A percentile compares a stretch with the other conserved stretches of the same genome.
Evolutionary conservation across 2,329 filamentous ascomycete genomes (phyloP).

Genomic region (Fusarium sterilihyphosum): DNA sequence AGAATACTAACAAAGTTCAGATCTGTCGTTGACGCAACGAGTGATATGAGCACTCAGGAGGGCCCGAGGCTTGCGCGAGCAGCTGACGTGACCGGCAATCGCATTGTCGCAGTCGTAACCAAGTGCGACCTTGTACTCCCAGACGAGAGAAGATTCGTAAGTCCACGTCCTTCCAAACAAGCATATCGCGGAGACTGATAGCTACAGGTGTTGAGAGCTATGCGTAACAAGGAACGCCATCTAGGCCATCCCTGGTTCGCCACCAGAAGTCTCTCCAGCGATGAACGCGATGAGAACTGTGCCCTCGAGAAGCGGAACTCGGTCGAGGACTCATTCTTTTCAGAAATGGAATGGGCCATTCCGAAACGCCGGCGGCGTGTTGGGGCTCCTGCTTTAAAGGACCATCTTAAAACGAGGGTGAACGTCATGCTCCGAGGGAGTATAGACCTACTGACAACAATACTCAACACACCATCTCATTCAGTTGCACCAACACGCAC

Average conservation of each 20-base stretch:
- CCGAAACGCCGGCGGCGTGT: background rate
- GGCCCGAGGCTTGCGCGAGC: background rate
- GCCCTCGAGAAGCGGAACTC: background rate
- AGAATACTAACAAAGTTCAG: background rate
- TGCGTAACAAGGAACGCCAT: background rate
- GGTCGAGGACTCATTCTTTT: background rate
- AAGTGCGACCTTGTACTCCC: background rate
- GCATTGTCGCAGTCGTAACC: background rate
- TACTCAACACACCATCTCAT: background rate
- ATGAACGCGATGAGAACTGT: background rate
- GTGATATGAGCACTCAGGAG: background rate
- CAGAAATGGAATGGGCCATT: background rate
- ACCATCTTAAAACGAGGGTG: background rate
- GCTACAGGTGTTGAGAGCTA: background rate
- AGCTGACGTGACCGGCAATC: background rate
- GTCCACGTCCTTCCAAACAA: fast-evolving
- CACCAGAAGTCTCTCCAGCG: background rate
- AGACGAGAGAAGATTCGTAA: background rate
- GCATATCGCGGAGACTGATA: fast-evolving
- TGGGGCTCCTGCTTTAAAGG: fast-evolving
- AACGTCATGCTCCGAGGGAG: background rate
- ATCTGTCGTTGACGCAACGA: background rate
- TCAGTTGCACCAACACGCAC: background rate
- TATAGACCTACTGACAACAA: background rate
- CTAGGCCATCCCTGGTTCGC: background rate